Evolutionary conservation across 768 basidiomycete species (phyloP).

Genomic region (Sarcodon sp.): DNA sequence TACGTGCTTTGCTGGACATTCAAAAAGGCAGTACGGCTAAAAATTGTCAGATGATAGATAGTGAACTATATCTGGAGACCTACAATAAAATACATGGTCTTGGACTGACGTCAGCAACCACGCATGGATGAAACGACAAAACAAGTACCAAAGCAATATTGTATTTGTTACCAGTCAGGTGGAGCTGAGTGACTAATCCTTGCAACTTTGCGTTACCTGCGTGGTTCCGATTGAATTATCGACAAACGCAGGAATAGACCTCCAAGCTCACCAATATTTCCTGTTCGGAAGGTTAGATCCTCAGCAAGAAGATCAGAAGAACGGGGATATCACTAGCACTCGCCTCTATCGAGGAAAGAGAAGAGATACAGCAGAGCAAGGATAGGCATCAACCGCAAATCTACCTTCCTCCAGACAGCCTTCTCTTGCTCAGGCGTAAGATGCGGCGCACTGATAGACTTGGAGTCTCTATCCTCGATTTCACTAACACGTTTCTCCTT

Average conservation of each 20-base stretch:
- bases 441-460: not conserved
- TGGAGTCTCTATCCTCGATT: no score
- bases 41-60: not conserved
- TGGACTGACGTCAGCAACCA: not conserved
- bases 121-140: not conserved
- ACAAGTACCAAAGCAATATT: constrained; percentile 46
- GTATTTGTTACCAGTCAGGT: constrained; percentile 45
- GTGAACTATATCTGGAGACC: constrained; percentile 11
- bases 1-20: constrained; percentile 57
- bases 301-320: not conserved
- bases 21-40: constrained; percentile 49
- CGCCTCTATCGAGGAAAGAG: constrained; percentile 48
- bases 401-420: constrained; percentile 16
- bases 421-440: constrained; percentile 37
- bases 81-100: constrained; percentile 68
- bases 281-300: constrained; percentile 15
- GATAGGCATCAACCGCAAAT: constrained; percentile 17
- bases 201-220: constrained; percentile 56
- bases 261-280: constrained; percentile 36
- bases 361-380: constrained; percentile 18
- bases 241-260: not conserved
- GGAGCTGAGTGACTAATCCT: constrained; percentile 42
- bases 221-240: constrained; percentile 1
- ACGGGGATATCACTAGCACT: constrained; percentile 4
- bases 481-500: no score